Evolutionary conservation across 306 rosid genomes (phyloP), one percentile per base, ranked within the genome.

Genomic region (Senna siamea): DNA sequence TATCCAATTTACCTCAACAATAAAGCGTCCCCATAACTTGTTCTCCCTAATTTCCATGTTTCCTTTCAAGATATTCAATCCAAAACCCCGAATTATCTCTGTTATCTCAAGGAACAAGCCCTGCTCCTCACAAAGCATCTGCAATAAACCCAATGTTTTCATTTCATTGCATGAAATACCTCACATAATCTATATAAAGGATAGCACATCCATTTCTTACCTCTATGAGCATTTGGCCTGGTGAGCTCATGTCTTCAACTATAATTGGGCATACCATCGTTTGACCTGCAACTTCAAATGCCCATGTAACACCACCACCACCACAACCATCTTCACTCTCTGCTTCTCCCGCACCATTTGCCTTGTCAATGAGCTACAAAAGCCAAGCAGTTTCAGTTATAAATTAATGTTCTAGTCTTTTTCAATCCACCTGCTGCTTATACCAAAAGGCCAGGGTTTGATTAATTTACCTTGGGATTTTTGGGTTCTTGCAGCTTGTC

Each of bases 201-300:
- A 44, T 63, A 13, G 47, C 2, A 26, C 11, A 68, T 34, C 13
- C 22, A n/a, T 13, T 32, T 55, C 19, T 55, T 83, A 94, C 98
- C 96, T 92, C 96, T 35, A 92, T 82, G 40, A 92, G 96, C 97
- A 92, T 92, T 81, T 90, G 97, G 37, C 93, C 96, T 0, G 92
- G 96, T 20, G 76, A 69, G 62, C 44, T 83, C 70, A 88, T 93
- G 81, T 94, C 96, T 77, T 94, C 96, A 14, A 94, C 95, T 64
- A 89, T 85, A 50, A 94, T 81, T 3, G 97, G 99, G 70, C 96
- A 94, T 73, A 81, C 83, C 85, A 87, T 76, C 37, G 89, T 85
- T 81, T 85, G 86, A 22, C 80, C 74, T 54, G 82, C 92, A 47
- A 91, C 90, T 78, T 89, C 96, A 66, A 76, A 83, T 35, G 95